These are phyloP conservation scores for Astragalus glycyphyllos DNA, from an alignment of 306 rosid genomes.

Conservation along the genomic window DNA sequence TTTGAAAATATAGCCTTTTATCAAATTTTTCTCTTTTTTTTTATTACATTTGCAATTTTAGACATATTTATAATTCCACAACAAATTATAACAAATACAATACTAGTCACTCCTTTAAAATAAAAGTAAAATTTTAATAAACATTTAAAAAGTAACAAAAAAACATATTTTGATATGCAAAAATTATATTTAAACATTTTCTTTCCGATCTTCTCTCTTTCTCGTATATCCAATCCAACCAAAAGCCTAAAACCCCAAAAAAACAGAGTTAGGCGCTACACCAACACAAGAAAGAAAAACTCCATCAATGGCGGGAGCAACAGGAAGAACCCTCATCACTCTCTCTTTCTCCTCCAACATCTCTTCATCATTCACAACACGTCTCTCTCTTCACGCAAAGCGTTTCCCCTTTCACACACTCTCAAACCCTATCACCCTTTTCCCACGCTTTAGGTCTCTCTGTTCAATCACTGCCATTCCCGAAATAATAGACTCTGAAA, in stretches of 20 bases:
- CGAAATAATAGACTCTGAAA: conserved; percentile 37
- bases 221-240: not conserved
- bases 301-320: conserved; percentile 53
- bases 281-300: not conserved
- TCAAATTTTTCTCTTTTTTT: too few relatives aligned
- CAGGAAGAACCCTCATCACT: conserved; percentile 66
- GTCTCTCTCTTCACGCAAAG: conserved; percentile 51
- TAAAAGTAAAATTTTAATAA: too few relatives aligned
- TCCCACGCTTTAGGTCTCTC: conserved; percentile 62
- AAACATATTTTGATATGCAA: too few relatives aligned
- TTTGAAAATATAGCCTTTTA: too few relatives aligned
- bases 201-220: not conserved
- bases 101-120: too few relatives aligned
- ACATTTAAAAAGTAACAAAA: too few relatives aligned
- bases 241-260: conserved; percentile 32
- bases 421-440: conserved; percentile 45
- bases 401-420: conserved; percentile 53
- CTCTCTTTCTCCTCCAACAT: conserved; percentile 43
- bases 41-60: too few relatives aligned
- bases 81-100: too few relatives aligned
- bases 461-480: conserved; percentile 53
- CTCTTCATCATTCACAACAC: conserved; percentile 43
- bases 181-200: too few relatives aligned
- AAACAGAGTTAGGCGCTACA: not conserved
- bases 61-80: too few relatives aligned